Conservation (phyloP, 192 early-diverging fungal genomes). For the Oehlia diaphana region DNA sequence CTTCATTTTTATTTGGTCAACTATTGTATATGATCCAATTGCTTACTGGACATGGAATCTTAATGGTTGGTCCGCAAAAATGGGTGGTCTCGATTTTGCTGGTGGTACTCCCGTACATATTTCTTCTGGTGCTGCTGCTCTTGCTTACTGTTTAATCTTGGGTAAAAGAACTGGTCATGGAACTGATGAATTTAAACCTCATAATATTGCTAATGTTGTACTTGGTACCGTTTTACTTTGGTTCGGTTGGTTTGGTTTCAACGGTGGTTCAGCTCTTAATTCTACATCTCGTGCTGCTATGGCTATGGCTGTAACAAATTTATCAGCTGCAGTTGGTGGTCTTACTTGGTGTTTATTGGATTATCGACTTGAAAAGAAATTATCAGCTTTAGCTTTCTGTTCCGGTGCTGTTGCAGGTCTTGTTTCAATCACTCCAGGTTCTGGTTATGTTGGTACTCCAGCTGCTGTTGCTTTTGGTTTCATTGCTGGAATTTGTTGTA, state of each 20-base stretch:
- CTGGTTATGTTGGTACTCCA: conserved; percentile 85
- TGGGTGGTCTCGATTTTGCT: conserved; percentile 93
- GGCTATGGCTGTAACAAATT: conserved; percentile 83
- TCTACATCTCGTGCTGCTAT: conserved; percentile 85
- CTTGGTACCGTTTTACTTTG: conserved; percentile 88
- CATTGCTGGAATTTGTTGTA: conserved; percentile 71
- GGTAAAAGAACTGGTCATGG: conserved; percentile 82
- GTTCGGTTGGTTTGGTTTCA: conserved; percentile 98
- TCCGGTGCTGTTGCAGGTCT: conserved; percentile 93
- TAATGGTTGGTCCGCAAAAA: conserved; percentile 81
- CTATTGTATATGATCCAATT: conserved; percentile 88
- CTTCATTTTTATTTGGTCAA: conserved; percentile 93
- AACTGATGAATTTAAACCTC: conserved; percentile 72
- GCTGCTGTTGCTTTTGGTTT: conserved; percentile 80
- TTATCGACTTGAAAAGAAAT: conserved; percentile 74
- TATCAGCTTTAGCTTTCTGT: conserved; percentile 91
- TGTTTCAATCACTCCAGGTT: conserved; percentile 90
- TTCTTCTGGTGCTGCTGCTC: conserved; percentile 81
- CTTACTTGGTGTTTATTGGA: conserved; percentile 83
- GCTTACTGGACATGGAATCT: conserved; percentile 93
- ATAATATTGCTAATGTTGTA: conserved; percentile 91
- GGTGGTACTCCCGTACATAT: conserved; percentile 98
- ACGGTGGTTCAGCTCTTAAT: conserved; percentile 82
- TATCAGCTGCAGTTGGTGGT: conserved; percentile 79
- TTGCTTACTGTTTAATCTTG: conserved; percentile 83